These are phyloP conservation scores for Gossypium longicalyx DNA, from an alignment of 345 rosid species.

Conservation along the genomic window DNA sequence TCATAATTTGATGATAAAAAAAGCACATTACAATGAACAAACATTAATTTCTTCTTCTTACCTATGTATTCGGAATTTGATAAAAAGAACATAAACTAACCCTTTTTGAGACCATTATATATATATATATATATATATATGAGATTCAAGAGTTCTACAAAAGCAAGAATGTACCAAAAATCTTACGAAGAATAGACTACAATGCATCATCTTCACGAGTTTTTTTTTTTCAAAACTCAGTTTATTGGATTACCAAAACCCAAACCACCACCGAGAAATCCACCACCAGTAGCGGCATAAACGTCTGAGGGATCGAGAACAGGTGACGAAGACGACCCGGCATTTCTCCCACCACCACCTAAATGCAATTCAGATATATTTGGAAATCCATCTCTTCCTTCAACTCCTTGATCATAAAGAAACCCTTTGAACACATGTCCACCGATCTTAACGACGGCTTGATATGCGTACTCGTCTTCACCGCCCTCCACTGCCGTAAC, in stretches of 20 bases:
- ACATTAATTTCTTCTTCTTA: neutral
- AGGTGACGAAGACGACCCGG: constrained; percentile 49
- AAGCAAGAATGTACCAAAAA: constrained; percentile 22
- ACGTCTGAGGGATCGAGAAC: constrained; percentile 54
- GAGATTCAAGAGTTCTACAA: constrained; percentile 14
- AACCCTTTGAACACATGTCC: constrained; percentile 95
- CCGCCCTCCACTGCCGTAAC: constrained; percentile 89
- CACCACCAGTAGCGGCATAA: constrained; percentile 52
- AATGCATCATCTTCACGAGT: constrained; percentile 14
- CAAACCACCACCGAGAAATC: constrained; percentile 58
- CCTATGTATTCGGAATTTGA: constrained; percentile 3
- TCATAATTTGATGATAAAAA: constrained; percentile 13
- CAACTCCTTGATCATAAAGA: constrained; percentile 80
- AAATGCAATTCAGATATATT: constrained; percentile 80
- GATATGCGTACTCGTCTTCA: constrained; percentile 83
- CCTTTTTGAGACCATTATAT: too few relatives aligned
- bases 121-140: too few relatives aligned
- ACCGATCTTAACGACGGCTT: constrained; percentile 81
- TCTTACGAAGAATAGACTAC: neutral
- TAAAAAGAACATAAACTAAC: constrained; percentile 10
- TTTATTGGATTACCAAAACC: constrained; percentile 60
- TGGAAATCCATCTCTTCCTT: constrained; percentile 64
- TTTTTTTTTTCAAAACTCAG: constrained; percentile 16
- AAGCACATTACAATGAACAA: neutral
- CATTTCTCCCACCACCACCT: constrained; percentile 56